Evolutionary conservation across 768 basidiomycete species (phyloP), one percentile per base, ranked within the genome.

Genomic region (Agrocybe chaxingu): DNA sequence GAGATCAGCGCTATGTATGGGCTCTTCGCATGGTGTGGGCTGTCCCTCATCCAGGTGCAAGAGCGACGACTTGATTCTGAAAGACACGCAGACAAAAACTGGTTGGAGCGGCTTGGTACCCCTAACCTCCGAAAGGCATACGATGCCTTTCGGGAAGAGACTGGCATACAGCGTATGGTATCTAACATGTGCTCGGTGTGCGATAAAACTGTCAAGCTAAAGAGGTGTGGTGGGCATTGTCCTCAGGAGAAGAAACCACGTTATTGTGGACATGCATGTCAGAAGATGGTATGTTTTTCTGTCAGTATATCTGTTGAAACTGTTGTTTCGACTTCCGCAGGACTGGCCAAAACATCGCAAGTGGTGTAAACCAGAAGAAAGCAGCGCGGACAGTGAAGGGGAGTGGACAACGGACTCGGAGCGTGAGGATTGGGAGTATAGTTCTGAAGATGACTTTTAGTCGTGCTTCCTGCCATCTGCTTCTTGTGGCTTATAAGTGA

Each of bases 361-460:
- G 29, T 53, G 47, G 47, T 53, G 52, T 29, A 53, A 53, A 44
- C 10, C 49, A 12, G 47, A 49, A 39, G 5, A 24, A 24, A 5
- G 24, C 24, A 45, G 43, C 4, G 52, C 40, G 5, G 52, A 48
- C 7, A 40, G 36, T 41, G 52, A 53, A 40, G 47, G 42, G 10
- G 52, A 49, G 45, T 49, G 52, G 52, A 45, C 52, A 16, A 48
- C 46, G 4, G 52, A 53, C 31, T 53, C 48, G 24, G 47, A 45
- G 12, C 42, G 43, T 13, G 52, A 53, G 41, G 42, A 49, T 30
- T 49, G 47, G 52, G 52, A 53, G 36, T 49, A 53, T 39, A 53
- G 47, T 29, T 24, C 24, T 24, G 24, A 5, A 24, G 24, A 24
- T 24, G 24, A 24, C 3, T 5, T 24, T 24, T 24, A 24, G 5